Evolutionary conservation across 768 basidiomycete genomes (phyloP).

Genomic region (Russula lepida): DNA sequence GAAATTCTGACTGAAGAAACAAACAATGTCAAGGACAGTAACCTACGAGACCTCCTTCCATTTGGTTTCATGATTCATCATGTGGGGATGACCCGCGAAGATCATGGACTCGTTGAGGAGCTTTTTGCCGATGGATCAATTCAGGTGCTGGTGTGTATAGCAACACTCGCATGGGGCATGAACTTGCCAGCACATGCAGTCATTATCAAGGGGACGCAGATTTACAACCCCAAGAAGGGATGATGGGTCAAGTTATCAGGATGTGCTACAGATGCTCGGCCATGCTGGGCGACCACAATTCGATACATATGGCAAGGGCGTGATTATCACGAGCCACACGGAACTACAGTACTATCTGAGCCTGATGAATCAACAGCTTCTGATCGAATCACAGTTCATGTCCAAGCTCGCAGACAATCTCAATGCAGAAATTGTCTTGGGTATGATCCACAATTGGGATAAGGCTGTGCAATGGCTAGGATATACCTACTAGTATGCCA

Average conservation of each 20-base stretch:
- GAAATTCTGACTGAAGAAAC: slow-evolving; percentile 86
- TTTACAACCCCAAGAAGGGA: slow-evolving; percentile 98
- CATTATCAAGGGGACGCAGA: slow-evolving; percentile 99
- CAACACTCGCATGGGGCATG: slow-evolving; percentile 98
- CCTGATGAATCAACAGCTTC: slow-evolving; percentile 92
- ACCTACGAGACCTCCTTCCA: slow-evolving; percentile 82
- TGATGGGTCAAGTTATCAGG: slow-evolving; percentile 96
- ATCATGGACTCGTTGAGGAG: slow-evolving; percentile 88
- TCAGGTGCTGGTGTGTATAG: slow-evolving; percentile 93
- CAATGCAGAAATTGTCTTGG: slow-evolving; percentile 95
- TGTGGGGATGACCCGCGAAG: slow-evolving; percentile 90
- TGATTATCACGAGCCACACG: slow-evolving; percentile 96
- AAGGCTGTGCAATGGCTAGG: slow-evolving; percentile 98
- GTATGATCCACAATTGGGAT: slow-evolving; percentile 88
- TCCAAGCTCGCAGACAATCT: slow-evolving; percentile 87
- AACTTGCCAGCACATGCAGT: slow-evolving; percentile 96
- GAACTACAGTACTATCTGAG: slow-evolving; percentile 97
- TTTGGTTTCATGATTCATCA: slow-evolving; percentile 99
- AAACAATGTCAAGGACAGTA: slow-evolving; percentile 69
- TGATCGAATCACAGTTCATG: slow-evolving; percentile 95
- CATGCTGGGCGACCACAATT: slow-evolving; percentile 96
- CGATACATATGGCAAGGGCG: slow-evolving; percentile 94
- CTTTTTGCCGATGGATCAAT: slow-evolving; percentile 88
- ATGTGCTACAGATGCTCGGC: slow-evolving; percentile 97
- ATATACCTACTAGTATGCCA: slow-evolving; percentile 64